These are phyloP conservation scores for Ophiostoma triangulosporum DNA, from an alignment of 2,329 filamentous ascomycete species.

Conservation along the genomic window DNA sequence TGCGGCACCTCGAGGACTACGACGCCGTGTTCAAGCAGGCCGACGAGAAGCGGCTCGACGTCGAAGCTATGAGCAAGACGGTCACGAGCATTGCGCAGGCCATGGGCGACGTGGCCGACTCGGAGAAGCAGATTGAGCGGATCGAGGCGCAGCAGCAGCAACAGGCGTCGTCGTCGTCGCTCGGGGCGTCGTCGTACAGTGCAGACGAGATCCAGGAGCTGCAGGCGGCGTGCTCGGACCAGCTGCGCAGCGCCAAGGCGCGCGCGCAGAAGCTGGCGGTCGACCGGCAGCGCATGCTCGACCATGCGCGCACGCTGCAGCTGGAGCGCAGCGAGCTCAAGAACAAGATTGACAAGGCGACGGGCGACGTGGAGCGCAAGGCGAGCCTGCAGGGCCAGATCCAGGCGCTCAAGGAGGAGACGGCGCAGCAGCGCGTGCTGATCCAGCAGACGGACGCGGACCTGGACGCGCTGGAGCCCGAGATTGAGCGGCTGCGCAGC, in stretches of 20 bases:
- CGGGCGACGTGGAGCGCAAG: conserved; percentile 72
- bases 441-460: conserved; percentile 60
- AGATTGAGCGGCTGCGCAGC: conserved; percentile 61
- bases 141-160: conserved; percentile 50
- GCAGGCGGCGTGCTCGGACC: conserved; percentile 52
- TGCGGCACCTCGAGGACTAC: conserved; percentile 50
- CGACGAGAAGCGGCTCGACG: conserved; percentile 35
- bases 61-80: conserved; percentile 64
- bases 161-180: neutral
- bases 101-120: conserved; percentile 54
- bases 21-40: conserved; percentile 54
- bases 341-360: conserved; percentile 56
- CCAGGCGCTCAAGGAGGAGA: conserved; percentile 56
- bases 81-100: conserved; percentile 64
- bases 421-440: conserved; percentile 51
- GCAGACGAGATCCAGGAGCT: conserved; percentile 75
- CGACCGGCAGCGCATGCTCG: conserved; percentile 59
- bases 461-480: conserved; percentile 58
- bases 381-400: conserved; percentile 56
- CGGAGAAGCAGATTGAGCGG: conserved; percentile 60
- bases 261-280: conserved; percentile 50
- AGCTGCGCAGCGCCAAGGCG: conserved; percentile 49
- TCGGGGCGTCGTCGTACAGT: conserved; percentile 39
- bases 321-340: conserved; percentile 62
- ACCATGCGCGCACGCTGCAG: conserved; percentile 56